Conservation (phyloP, 2,329 filamentous ascomycete species). For the Epicoccum nigrum region DNA sequence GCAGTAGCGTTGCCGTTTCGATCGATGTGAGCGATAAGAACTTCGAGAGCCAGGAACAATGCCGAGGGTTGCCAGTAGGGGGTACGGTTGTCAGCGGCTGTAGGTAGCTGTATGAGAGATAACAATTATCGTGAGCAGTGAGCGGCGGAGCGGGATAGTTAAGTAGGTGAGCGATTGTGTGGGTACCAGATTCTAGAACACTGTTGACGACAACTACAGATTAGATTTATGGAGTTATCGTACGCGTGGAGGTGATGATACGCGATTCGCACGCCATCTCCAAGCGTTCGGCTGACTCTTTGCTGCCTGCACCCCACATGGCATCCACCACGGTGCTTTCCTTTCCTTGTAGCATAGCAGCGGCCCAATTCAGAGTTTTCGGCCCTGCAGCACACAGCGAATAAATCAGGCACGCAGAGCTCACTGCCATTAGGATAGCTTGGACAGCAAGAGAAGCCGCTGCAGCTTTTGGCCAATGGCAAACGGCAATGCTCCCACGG, state of each 20-base stretch:
- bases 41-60: constrained; percentile 22
- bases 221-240: constrained; percentile 31
- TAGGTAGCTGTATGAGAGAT: constrained; percentile 24
- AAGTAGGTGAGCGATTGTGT: constrained; percentile 31
- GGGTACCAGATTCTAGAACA: constrained; percentile 33
- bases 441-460: constrained; percentile 21
- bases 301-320: constrained; percentile 23
- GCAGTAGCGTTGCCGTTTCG: constrained; percentile 19
- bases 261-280: constrained; percentile 46
- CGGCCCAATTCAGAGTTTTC: constrained; percentile 21
- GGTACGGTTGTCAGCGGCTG: constrained; percentile 39
- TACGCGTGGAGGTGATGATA: constrained; percentile 35
- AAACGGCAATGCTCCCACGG: constrained; percentile 16
- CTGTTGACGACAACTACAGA: constrained; percentile 33
- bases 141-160: constrained; percentile 26
- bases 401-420: constrained; percentile 5
- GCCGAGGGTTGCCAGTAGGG: constrained; percentile 42
- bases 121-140: constrained; percentile 16
- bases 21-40: constrained; percentile 35
- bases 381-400: constrained; percentile 16
- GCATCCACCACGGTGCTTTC: constrained; percentile 30
- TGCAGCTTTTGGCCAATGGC: constrained; percentile 30
- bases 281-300: constrained; percentile 32
- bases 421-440: constrained; percentile 30
- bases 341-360: constrained; percentile 12